phyloP scores from a whole-genome alignment of 768 basidiomycete genomes.

The Xerocomellus dryophilus region DNA sequence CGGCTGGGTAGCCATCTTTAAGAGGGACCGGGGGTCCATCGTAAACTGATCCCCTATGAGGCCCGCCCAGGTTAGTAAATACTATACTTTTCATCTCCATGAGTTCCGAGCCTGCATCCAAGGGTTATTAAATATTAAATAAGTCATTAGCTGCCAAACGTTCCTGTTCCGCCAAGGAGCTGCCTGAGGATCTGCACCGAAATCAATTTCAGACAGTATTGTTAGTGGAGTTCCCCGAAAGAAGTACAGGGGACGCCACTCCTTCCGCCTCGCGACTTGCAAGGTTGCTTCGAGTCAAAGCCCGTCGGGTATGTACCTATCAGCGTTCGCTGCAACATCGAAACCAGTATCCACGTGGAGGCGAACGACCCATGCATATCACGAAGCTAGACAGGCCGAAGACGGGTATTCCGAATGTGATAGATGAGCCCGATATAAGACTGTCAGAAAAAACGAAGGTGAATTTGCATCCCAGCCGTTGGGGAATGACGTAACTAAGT shows the following conservation, averaged over 20 bases:
- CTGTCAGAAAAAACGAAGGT: background rate
- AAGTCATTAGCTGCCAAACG: background rate
- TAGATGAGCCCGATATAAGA: too few relatives aligned
- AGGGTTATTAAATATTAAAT: background rate
- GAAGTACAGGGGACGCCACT: background rate
- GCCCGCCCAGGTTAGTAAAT: background rate
- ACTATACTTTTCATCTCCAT: background rate
- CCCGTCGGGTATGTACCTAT: background rate
- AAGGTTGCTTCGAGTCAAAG: background rate
- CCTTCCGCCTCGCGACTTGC: background rate
- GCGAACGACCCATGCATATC: background rate
- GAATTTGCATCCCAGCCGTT: too few relatives aligned
- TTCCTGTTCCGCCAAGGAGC: background rate
- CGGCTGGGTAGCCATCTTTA: background rate
- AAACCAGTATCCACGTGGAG: background rate
- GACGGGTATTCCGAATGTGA: background rate
- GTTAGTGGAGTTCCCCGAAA: background rate
- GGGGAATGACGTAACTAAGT: background rate
- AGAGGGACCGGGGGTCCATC: background rate
- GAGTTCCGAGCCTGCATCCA: background rate
- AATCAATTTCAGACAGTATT: background rate
- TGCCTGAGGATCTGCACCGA: background rate
- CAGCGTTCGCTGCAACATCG: background rate
- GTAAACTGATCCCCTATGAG: background rate
- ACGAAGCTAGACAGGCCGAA: background rate